Evolutionary conservation across 2,329 filamentous ascomycete genomes (phyloP).

Genomic region (Elsinoe perseae): DNA sequence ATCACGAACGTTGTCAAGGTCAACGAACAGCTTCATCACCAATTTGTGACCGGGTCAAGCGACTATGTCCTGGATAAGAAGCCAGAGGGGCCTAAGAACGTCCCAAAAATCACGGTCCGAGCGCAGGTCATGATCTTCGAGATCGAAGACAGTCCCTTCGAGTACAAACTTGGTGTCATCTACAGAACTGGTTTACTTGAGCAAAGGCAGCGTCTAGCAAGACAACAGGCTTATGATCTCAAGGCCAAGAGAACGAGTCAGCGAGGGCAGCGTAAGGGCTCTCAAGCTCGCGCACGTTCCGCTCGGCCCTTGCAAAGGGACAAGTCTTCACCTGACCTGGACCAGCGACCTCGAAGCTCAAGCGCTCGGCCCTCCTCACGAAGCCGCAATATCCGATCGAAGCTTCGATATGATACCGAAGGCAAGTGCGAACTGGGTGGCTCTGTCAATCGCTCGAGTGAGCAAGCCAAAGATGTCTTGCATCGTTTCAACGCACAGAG

Average conservation of each 20-base stretch:
- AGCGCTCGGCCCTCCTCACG: constrained; percentile 25
- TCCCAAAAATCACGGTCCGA: constrained; percentile 78
- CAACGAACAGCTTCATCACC: constrained; percentile 81
- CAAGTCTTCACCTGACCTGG: constrained; percentile 20
- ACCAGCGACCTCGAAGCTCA: constrained; percentile 28
- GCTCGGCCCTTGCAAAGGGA: constrained; percentile 28
- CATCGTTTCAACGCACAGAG: constrained; percentile 76
- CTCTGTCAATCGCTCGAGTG: constrained; percentile 61
- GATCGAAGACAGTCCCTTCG: constrained; percentile 90
- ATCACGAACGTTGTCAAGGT: constrained; percentile 81
- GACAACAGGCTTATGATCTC: constrained; percentile 80
- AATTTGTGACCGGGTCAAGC: constrained; percentile 78
- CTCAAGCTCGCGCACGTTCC: constrained; percentile 44
- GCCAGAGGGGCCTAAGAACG: constrained; percentile 74
- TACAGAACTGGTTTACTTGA: constrained; percentile 84
- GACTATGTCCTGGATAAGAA: constrained; percentile 82
- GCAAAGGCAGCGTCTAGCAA: constrained; percentile 79
- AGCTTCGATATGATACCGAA: constrained; percentile 70
- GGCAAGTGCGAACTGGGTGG: constrained; percentile 64
- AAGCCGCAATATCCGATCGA: constrained; percentile 16
- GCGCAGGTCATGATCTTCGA: constrained; percentile 81
- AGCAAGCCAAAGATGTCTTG: constrained; percentile 68
- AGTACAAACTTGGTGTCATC: constrained; percentile 93
- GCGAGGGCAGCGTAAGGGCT: constrained; percentile 40
- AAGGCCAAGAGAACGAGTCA: constrained; percentile 83